A percentile compares a stretch with the other conserved stretches of the same genome.
These are phyloP conservation scores for Eremothecium sinecaudum DNA, from an alignment of 1,139 yeast genomes.

Conservation along the genomic window DNA sequence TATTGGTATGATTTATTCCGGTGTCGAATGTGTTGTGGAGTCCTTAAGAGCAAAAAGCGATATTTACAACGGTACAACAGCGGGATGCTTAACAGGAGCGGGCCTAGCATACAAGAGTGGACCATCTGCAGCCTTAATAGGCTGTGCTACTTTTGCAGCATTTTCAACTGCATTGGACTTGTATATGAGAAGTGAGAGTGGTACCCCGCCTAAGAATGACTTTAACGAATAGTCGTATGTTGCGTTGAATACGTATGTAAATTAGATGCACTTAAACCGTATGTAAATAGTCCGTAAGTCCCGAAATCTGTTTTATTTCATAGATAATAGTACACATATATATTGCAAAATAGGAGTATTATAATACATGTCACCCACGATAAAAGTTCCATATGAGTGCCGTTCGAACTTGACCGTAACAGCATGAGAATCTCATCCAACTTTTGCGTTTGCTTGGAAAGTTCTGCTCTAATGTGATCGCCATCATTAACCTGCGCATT, in stretches of 20 bases:
- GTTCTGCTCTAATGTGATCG: conserved; percentile 7
- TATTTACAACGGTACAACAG: conserved; percentile 80
- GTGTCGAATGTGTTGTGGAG: conserved; percentile 90
- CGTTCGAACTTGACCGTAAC: conserved; percentile 7
- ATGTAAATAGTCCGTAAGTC: conserved; percentile 3
- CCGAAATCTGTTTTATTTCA: conserved; percentile 3
- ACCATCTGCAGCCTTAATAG: conserved; percentile 82
- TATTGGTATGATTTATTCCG: conserved; percentile 87
- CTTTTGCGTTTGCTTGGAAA: conserved; percentile 16
- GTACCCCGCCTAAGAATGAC: conserved; percentile 79
- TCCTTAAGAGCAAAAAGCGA: conserved; percentile 75
- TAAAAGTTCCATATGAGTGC: conserved; percentile 9
- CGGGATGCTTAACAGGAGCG: conserved; percentile 96
- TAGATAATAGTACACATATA: conserved; percentile 22
- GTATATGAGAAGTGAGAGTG: conserved; percentile 79
- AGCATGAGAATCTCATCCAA: conserved; percentile 18
- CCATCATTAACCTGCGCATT: background rate
- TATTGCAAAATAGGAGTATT: conserved; percentile 21
- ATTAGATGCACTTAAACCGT: conserved; percentile 1
- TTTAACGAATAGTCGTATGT: conserved; percentile 53
- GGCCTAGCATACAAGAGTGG: conserved; percentile 89
- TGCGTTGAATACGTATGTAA: background rate
- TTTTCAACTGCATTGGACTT: conserved; percentile 89
- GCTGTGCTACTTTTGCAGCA: conserved; percentile 97
- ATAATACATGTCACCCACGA: conserved; percentile 28